Evolutionary conservation across 1,139 yeast species (phyloP).

Genomic region (Nakaseomyces nivariensis): DNA sequence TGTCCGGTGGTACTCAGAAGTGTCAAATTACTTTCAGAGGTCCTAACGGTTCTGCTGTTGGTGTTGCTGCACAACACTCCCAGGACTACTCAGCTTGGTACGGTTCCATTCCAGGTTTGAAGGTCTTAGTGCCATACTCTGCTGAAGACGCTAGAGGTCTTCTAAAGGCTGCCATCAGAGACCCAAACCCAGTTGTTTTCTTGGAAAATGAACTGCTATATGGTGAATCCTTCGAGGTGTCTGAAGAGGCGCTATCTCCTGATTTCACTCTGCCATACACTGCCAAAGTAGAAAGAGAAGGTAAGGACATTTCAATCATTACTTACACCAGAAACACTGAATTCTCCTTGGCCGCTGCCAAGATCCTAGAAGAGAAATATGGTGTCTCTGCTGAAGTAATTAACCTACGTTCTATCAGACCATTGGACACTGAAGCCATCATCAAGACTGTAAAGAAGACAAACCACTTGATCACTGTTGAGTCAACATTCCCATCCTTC

Average conservation of each 20-base stretch:
- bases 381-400: constrained; percentile 89
- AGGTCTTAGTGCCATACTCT: constrained; percentile 90
- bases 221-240: constrained; percentile 82
- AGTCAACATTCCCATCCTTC: constrained; percentile 95
- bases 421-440: constrained; percentile 83
- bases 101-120: constrained; percentile 95
- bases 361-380: constrained; percentile 67
- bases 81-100: constrained; percentile 98
- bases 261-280: constrained; percentile 88
- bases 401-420: constrained; percentile 95
- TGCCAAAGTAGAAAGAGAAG: constrained; percentile 91
- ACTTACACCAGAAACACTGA: constrained; percentile 87
- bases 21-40: constrained; percentile 98
- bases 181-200: constrained; percentile 95
- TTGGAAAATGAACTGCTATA: constrained; percentile 92
- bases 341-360: constrained; percentile 84
- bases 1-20: constrained; percentile 98
- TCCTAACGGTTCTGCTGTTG: constrained; percentile 99
- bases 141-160: constrained; percentile 96
- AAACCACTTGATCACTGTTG: constrained; percentile 90
- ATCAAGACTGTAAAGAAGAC: constrained; percentile 90
- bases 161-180: constrained; percentile 92
- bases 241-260: constrained; percentile 79
- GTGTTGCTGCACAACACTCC: constrained; percentile 99
- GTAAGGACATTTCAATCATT: constrained; percentile 81